Conservation (phyloP, 768 basidiomycete species). For the Mycena olivaceomarginata region DNA sequence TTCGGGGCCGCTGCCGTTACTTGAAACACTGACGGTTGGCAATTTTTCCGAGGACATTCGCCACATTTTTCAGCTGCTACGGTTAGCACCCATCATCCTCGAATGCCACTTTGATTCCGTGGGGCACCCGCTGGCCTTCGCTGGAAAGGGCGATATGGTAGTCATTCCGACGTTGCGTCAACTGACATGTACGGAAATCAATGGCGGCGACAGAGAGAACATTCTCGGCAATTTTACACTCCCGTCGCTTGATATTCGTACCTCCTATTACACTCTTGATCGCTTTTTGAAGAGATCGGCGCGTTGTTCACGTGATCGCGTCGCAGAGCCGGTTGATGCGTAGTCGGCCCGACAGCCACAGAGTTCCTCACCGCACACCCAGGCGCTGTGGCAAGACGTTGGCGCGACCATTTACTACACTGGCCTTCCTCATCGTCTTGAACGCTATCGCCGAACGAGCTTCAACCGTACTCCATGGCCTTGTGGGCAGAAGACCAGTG, state of each 20-base stretch:
- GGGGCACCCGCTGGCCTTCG: too few species aligned
- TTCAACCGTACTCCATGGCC: too few species aligned
- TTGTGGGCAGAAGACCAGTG: too few species aligned
- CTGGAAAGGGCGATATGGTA: background rate
- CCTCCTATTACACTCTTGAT: background rate
- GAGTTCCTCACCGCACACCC: too few species aligned
- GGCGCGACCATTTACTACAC: too few species aligned
- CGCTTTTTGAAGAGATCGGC: conserved; percentile 1
- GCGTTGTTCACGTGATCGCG: background rate
- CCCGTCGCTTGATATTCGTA: background rate
- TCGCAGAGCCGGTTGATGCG: too few species aligned
- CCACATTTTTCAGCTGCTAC: background rate
- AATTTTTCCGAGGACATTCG: too few species aligned
- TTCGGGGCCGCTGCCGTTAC: background rate
- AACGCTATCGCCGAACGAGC: too few species aligned
- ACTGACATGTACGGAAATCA: background rate
- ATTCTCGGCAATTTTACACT: background rate
- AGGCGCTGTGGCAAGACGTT: too few species aligned
- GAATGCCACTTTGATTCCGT: too few species aligned
- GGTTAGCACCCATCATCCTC: background rate
- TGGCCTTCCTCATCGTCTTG: too few species aligned
- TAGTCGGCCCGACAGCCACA: too few species aligned
- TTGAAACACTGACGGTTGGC: background rate
- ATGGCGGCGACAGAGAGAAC: background rate
- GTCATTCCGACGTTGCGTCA: background rate